Conservation (phyloP, 2,329 filamentous ascomycete species). For the Akanthomyces lecanii region DNA sequence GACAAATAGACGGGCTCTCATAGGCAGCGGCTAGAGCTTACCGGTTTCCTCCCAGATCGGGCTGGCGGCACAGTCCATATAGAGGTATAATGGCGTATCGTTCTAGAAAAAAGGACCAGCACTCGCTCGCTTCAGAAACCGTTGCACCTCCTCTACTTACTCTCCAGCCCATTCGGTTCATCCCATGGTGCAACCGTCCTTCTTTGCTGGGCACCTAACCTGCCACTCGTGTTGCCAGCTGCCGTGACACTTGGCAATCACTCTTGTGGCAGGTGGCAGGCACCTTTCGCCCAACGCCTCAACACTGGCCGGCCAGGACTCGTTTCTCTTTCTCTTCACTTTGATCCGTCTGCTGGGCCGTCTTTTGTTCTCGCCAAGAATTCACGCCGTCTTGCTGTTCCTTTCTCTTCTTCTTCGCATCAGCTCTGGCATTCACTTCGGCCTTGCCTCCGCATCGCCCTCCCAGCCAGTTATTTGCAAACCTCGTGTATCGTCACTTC, state of each 20-base stretch:
- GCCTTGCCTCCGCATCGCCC: not conserved
- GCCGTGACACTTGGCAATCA: slow-evolving; percentile 16
- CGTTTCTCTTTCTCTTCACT: not conserved
- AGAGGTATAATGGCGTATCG: not conserved
- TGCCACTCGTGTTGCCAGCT: slow-evolving; percentile 11
- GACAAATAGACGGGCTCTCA: too few relatives aligned
- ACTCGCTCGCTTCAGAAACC: not conserved
- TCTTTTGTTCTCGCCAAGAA: not conserved
- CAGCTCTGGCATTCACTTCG: not conserved
- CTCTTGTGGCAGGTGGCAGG: slow-evolving; percentile 16
- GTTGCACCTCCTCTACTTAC: not conserved
- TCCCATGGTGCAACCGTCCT: not conserved
- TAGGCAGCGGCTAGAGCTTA: too few relatives aligned
- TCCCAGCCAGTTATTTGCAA: not conserved
- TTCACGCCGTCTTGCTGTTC: not conserved
- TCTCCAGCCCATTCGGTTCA: not conserved
- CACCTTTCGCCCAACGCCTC: slow-evolving; percentile 13
- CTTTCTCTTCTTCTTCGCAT: not conserved
- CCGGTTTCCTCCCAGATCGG: not conserved
- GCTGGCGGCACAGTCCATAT: not conserved
- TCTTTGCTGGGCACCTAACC: not conserved
- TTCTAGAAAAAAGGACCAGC: not conserved
- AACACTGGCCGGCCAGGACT: not conserved
- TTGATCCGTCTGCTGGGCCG: not conserved
- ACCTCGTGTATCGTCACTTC: not conserved